These are phyloP conservation scores for Phytophthora fragariae DNA, from an alignment of 352 stramenopile species.

Conservation along the genomic window DNA sequence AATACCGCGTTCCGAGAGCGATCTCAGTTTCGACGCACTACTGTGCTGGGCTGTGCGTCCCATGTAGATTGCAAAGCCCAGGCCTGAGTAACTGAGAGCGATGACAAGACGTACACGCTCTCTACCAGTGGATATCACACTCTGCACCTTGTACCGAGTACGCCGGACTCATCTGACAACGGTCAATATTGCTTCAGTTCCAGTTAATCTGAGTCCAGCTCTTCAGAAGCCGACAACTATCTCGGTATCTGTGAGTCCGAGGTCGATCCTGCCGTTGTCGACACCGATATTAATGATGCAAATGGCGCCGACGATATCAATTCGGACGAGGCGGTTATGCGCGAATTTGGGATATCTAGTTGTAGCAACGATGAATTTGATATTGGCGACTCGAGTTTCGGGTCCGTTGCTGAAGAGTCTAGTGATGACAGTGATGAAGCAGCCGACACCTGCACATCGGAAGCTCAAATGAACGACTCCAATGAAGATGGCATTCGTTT, in stretches of 20 bases:
- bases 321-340: not conserved
- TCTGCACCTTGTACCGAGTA: not conserved
- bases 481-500: too few species aligned
- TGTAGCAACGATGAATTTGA: too few species aligned
- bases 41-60: not conserved
- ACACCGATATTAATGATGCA: not conserved
- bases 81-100: not conserved
- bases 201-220: too few species aligned
- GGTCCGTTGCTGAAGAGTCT: too few species aligned
- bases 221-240: too few species aligned
- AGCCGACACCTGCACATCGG: too few species aligned
- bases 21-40: not conserved
- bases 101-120: not conserved
- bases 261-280: not conserved
- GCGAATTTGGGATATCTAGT: too few species aligned
- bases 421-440: too few species aligned
- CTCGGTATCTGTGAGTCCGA: not conserved
- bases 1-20: not conserved
- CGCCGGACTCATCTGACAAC: not conserved
- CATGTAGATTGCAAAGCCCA: not conserved
- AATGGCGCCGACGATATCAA: not conserved
- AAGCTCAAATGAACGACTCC: too few species aligned
- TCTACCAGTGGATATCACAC: not conserved
- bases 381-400: too few species aligned
- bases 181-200: not conserved